Evolutionary conservation across 2,329 filamentous ascomycete species (phyloP).

Genomic region (Stagonosporopsis rhizophila): DNA sequence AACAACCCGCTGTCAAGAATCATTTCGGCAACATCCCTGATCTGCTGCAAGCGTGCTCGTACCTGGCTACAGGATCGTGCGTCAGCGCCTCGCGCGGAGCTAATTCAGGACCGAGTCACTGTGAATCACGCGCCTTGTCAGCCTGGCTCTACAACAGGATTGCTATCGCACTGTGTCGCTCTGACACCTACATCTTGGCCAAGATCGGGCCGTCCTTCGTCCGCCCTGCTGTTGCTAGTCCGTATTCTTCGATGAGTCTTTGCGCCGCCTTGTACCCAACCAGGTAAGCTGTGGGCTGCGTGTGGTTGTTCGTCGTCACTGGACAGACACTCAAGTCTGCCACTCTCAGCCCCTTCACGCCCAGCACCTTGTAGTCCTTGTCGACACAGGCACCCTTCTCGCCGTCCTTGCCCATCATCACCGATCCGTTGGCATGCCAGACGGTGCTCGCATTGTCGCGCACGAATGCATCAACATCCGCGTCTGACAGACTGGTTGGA

Average conservation of each 20-base stretch:
- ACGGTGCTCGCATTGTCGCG: conserved; percentile 40
- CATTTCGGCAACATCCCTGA: conserved; percentile 2
- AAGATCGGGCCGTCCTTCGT: conserved; percentile 5
- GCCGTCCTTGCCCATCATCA: conserved; percentile 47
- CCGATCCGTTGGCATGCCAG: conserved; percentile 49
- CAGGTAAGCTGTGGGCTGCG: conserved; percentile 46
- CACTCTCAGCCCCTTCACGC: conserved; percentile 48
- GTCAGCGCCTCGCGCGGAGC: conserved; percentile 11
- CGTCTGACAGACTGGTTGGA: conserved; percentile 53
- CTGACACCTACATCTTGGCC: conserved; percentile 16
- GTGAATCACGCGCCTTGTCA: conserved; percentile 3
- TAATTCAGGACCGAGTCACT: conserved; percentile 14
- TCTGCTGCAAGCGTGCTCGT: conserved; percentile 6
- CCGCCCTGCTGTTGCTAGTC: conserved; percentile 16
- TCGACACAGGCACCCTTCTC: conserved; percentile 49
- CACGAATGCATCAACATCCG: conserved; percentile 56
- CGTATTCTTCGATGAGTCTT: conserved; percentile 41
- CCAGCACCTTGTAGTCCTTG: conserved; percentile 46
- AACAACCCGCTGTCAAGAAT: conserved; percentile 7
- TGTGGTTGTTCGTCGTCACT: conserved; percentile 46
- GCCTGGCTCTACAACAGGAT: background rate
- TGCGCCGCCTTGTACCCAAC: conserved; percentile 46
- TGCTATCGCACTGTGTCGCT: background rate
- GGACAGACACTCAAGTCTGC: conserved; percentile 49
- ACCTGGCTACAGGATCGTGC: conserved; percentile 14